phyloP scores from a whole-genome alignment of 176 grass and related monocot genomes.

The Raddia distichophylla region DNA sequence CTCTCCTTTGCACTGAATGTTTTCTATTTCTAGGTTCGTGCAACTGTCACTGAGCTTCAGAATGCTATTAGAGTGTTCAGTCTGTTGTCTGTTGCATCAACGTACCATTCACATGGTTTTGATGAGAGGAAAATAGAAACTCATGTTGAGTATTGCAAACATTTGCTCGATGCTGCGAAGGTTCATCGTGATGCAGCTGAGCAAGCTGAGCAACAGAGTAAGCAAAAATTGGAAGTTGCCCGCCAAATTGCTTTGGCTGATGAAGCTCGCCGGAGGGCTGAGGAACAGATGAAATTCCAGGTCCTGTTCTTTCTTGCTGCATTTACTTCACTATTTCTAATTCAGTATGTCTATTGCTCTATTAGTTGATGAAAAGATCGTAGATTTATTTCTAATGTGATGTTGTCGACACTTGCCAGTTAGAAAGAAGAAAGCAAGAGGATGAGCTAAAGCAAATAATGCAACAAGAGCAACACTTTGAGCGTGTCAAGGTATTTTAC shows the following conservation, averaged over 20 bases:
- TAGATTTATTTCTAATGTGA: not conserved
- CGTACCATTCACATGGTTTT: slow-evolving; percentile 90
- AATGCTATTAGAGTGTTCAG: slow-evolving; percentile 93
- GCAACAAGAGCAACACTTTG: slow-evolving; percentile 89
- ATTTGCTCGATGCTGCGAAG: slow-evolving; percentile 94
- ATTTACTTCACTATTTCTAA: slow-evolving; percentile 23
- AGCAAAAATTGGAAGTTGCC: slow-evolving; percentile 88
- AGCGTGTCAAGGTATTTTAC: slow-evolving; percentile 87
- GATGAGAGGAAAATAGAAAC: slow-evolving; percentile 98
- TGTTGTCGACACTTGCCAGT: slow-evolving; percentile 69
- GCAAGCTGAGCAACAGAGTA: slow-evolving; percentile 87
- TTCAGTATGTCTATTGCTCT: not conserved
- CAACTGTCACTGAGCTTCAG: slow-evolving; percentile 84
- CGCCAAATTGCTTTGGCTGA: slow-evolving; percentile 93
- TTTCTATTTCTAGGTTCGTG: slow-evolving; percentile 64
- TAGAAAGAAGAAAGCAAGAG: slow-evolving; percentile 93
- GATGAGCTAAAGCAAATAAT: slow-evolving; percentile 94
- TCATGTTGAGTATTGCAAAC: slow-evolving; percentile 93
- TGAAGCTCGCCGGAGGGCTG: slow-evolving; percentile 86
- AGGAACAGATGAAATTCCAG: slow-evolving; percentile 95
- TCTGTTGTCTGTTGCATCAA: slow-evolving; percentile 70
- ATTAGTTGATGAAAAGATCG: slow-evolving; percentile 11
- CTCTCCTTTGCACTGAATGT: not conserved
- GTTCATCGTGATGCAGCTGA: slow-evolving; percentile 93
- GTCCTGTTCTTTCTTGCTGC: slow-evolving; percentile 43